Percentiles rank a stretch among this genome's conserved stretches.
Evolutionary conservation across 306 rosid species (phyloP).

Genomic region (Trifolium repens): DNA sequence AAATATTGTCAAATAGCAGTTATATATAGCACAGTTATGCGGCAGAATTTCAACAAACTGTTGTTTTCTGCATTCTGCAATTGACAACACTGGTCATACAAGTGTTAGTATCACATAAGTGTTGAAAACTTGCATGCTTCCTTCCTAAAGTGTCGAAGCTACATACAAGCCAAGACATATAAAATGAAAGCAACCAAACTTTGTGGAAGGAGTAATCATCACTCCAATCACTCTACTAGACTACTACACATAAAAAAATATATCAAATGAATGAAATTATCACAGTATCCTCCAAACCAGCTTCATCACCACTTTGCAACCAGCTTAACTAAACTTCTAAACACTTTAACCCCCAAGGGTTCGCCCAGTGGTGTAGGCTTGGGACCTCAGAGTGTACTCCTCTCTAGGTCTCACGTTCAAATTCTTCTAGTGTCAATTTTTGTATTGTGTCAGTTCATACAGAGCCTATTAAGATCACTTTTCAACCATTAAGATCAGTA

Average conservation of each 20-base stretch:
- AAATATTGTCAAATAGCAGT: background rate
- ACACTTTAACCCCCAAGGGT: background rate
- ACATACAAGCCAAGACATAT: background rate
- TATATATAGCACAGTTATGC: background rate
- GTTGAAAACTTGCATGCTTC: background rate
- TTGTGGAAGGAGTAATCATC: background rate
- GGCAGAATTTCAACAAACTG: background rate
- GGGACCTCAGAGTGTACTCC: no score
- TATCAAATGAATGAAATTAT: background rate
- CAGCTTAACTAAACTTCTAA: background rate
- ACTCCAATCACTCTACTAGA: background rate
- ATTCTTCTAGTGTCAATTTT: no score
- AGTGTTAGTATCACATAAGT: background rate
- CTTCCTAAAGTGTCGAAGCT: background rate
- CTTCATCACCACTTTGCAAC: background rate
- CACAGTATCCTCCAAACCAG: background rate
- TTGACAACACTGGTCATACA: background rate
- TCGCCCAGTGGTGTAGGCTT: no score
- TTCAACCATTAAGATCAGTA: background rate
- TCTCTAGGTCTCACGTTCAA: no score
- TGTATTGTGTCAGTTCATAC: no score
- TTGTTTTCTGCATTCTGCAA: background rate
- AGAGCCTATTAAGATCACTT: background rate
- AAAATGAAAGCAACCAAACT: conserved; percentile 4
- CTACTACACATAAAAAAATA: conserved; percentile 5